phyloP scores from a whole-genome alignment of 2,329 filamentous ascomycete genomes.

The Hypomyces perniciosus region DNA sequence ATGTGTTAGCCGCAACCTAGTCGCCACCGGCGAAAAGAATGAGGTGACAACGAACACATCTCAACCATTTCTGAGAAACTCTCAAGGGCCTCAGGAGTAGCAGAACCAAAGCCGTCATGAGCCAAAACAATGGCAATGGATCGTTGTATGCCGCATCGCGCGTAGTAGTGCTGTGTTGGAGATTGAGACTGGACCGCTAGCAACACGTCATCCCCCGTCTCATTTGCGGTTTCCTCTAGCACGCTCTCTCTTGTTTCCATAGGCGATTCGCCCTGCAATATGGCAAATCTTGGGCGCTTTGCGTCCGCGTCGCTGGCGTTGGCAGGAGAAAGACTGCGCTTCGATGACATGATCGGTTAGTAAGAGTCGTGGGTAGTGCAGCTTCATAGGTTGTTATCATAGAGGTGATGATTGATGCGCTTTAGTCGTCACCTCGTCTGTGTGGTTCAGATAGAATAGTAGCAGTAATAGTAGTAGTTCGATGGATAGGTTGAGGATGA shows the following conservation, averaged over 20 bases:
- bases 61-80: slow-evolving; percentile 51
- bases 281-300: slow-evolving; percentile 26
- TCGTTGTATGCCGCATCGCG: slow-evolving; percentile 40
- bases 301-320: slow-evolving; percentile 21
- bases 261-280: background rate
- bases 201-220: background rate
- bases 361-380: too few species aligned
- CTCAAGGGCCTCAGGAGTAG: slow-evolving; percentile 52
- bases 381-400: too few species aligned
- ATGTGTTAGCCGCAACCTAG: slow-evolving; percentile 14
- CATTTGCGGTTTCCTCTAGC: background rate
- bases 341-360: slow-evolving; percentile 26
- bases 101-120: slow-evolving; percentile 53
- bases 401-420: too few species aligned
- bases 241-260: background rate
- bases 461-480: too few species aligned
- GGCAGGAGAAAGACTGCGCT: slow-evolving; percentile 29
- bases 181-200: slow-evolving; percentile 17
- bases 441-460: too few species aligned
- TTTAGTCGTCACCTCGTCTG: too few species aligned
- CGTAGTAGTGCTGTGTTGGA: slow-evolving; percentile 28
- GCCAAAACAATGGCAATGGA: slow-evolving; percentile 50
- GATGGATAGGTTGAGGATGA: too few species aligned
- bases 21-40: background rate
- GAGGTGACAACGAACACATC: slow-evolving; percentile 43